Percentiles rank a stretch among this genome's conserved stretches.
Conservation (phyloP, 257 asterid species). For the Gentiana straminea region DNA sequence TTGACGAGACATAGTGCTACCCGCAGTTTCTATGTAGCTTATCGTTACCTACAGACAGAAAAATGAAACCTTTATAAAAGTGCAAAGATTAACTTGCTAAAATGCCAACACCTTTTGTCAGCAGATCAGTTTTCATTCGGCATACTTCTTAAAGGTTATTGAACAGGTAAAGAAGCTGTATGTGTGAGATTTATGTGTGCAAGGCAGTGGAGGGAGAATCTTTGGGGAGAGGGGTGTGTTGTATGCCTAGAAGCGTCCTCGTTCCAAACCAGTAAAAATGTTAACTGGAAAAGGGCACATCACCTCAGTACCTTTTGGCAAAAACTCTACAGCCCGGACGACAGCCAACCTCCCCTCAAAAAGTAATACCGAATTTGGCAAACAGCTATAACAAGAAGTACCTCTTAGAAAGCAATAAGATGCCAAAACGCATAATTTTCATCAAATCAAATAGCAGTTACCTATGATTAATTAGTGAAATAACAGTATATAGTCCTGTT, state of each 20-base stretch:
- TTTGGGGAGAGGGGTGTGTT: too few species aligned
- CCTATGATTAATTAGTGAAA: constrained; percentile 94
- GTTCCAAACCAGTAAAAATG: too few species aligned
- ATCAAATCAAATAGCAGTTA: constrained; percentile 14
- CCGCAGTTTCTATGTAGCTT: constrained; percentile 91
- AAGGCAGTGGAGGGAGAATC: too few species aligned
- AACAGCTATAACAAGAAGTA: constrained; percentile 49
- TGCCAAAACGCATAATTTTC: constrained; percentile 7
- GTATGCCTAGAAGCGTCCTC: too few species aligned
- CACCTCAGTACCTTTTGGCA: constrained; percentile 92
- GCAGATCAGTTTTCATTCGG: neutral
- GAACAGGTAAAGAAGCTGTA: neutral
- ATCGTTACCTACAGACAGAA: constrained; percentile 47
- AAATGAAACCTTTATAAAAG: neutral
- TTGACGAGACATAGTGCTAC: constrained; percentile 83
- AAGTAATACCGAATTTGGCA: constrained; percentile 74
- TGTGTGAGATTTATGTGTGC: neutral
- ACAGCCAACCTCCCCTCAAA: constrained; percentile 75
- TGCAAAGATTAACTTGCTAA: neutral
- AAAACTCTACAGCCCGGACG: constrained; percentile 60
- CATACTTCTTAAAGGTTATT: neutral
- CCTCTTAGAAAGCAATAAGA: constrained; percentile 19
- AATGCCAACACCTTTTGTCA: neutral
- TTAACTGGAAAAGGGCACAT: constrained; percentile 5
- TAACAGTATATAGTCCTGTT: constrained; percentile 82